A percentile compares a stretch with the other conserved stretches of the same genome.
phyloP scores from a whole-genome alignment of 108 stramenopile species.

The Cyclostephanos tholiformis region DNA sequence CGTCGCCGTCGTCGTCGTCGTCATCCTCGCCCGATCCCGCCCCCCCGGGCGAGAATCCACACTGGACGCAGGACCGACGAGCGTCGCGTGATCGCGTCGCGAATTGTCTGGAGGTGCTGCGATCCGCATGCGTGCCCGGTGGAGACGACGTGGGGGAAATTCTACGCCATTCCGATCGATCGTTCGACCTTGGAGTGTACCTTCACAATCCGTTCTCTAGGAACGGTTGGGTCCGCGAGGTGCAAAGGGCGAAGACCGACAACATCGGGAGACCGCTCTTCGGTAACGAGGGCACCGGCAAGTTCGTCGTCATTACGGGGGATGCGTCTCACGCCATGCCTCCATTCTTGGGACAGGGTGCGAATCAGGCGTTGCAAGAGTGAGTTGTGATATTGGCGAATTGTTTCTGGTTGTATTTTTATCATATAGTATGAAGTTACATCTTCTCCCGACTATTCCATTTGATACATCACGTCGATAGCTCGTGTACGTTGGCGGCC shows the following conservation, averaged over 20 bases:
- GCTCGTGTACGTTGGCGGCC: conserved; percentile 50
- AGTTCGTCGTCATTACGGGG: conserved; percentile 67
- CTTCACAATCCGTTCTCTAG: conserved; percentile 81
- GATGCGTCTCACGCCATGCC: conserved; percentile 97
- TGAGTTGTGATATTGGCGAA: conserved; percentile 37
- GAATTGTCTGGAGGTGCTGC: conserved; percentile 20
- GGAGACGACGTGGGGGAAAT: conserved; percentile 37
- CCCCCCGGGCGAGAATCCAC: conserved; percentile 59
- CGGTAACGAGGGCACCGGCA: conserved; percentile 15
- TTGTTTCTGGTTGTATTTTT: background rate
- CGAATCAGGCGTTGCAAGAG: conserved; percentile 96
- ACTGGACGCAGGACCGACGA: conserved; percentile 67
- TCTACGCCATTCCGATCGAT: conserved; percentile 55
- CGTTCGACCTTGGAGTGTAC: conserved; percentile 84
- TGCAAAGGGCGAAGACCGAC: too few relatives aligned
- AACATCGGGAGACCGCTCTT: background rate
- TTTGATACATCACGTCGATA: background rate
- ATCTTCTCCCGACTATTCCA: background rate
- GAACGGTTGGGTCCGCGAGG: conserved; percentile 66
- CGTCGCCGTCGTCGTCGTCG: conserved; percentile 8
- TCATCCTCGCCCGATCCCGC: conserved; percentile 2
- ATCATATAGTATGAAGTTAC: background rate
- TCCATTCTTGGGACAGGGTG: conserved; percentile 96
- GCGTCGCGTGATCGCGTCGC: conserved; percentile 35
- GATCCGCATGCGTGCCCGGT: conserved; percentile 51